Base-by-base conservation (phyloP, 2,329 filamentous ascomycete genomes). In the Polychaeton citri region DNA sequence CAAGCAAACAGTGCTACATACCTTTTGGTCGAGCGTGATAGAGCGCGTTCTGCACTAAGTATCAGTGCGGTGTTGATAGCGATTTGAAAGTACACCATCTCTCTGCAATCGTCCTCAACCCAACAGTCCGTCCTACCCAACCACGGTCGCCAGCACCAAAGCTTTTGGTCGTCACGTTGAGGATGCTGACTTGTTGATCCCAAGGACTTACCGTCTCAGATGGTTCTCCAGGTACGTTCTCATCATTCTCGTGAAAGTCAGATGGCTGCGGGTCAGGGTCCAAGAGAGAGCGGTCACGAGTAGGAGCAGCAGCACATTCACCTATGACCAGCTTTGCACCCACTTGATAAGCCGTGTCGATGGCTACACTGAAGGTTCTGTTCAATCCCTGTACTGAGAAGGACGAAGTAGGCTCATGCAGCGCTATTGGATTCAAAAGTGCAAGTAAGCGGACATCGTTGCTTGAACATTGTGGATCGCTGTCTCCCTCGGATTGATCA, bases 311-410 rank as follows among this genome's bases (percentile, higher is more conserved):
- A 21, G 46, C 30, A 37, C 58, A 63, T 40, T 69, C 65, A 3
- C 57, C 59, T 19, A 68, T 36, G n/a, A 62, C 36, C 9, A 68
- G 55, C 33, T 49, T 48, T n/a, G 52, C 56, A 3, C 43, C 43
- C 0, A 52, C 43, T 15, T 42, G 48, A 37, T 55, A 38, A 0
- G 76, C 76, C 2, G 71, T 66, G 39, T 84, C 79, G 6, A 82
- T 68, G 2, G 81, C 57, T 0, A 64, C 59, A 2, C 80, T 68
- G n/a, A 75, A 64, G 1, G 76, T 77, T 38, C 68, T 67, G 15
- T 72, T 68, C 9, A 87, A 54, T 0, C 81, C 82, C 56, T 86
- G 81, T 0, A 76, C 79, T 34, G 79, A 85, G 72, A 80, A 86
- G 40, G 82, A 78, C 42, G 75, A 75, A 0, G 78, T 81, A 36